Base-by-base conservation (phyloP, 169 alveolate species). In the Hepatocystis sp. region DNA sequence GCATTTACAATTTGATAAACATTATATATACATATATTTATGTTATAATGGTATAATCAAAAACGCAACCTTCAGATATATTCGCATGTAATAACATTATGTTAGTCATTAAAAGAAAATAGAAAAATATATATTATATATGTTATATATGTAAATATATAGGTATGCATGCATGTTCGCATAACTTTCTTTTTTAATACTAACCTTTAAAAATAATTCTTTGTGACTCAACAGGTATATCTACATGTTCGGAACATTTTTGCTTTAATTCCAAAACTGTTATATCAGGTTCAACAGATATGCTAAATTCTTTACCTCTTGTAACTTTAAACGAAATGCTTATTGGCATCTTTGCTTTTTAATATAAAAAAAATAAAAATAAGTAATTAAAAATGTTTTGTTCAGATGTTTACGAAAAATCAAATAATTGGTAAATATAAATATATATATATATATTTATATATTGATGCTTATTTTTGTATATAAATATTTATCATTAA, bases 131-230 rank as follows among this genome's bases (percentile, higher is more conserved):
- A n/a, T n/a, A n/a, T n/a, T n/a, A n/a, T n/a, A n/a, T n/a, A n/a
- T n/a, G n/a, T n/a, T n/a, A n/a, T n/a, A n/a, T n/a, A n/a, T n/a
- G n/a, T n/a, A n/a, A n/a, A n/a, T n/a, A n/a, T n/a, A n/a, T n/a
- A n/a, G n/a, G n/a, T n/a, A n/a, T n/a, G n/a, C n/a, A 17, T 7
- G 49, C 11, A 7, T 36, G 47, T 36, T 36, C 10, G 47, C 10
- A 7, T 36, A 11, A 4, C n/a, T 52, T 19, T 28, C 28, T 21
- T 78, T 36, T 52, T 53, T 15, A 51, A 23, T 78, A 11, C n/a
- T 27, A 47, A 90, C 96, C 96, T 88, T 92, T 94, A 71, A 92
- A 94, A 84, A 95, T 94, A 53, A 95, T 86, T 40, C 96, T 90
- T 55, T 92, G 96, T 21, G 90, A 91, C 34, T 89, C 92, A 46